Evolutionary conservation across 2,329 filamentous ascomycete species (phyloP), one percentile per base, ranked within the genome.

Genomic region (Ascocoryne sarcoides): DNA sequence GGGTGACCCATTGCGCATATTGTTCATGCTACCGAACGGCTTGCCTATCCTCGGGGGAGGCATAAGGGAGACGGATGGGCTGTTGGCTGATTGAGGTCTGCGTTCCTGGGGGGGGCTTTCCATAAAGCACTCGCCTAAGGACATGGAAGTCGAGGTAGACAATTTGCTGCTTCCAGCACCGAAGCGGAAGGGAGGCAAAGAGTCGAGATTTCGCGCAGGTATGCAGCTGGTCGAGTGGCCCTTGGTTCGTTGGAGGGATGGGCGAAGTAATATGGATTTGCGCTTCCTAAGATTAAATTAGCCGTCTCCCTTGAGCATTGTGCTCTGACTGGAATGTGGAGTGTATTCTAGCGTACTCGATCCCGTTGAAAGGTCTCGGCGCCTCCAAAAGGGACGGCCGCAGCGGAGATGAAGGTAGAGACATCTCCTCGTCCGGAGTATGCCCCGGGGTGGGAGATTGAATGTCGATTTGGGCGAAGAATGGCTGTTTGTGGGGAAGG

Each of bases 401-500:
- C 12, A 12, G 12, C 32, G 67, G 62, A 29, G 77, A 76, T 32
- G 76, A 79, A 47, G 76, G 73, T 48, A 76, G 61, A 60, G 72
- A 65, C 61, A 71, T 71, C 8, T 31, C 18, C 31, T 52, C 53
- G 42, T 56, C 54, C 19, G 46, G 44, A 5, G 50, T 71, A 20
- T 60, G 54, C 32, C 74, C 71, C 7, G 82, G 82, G 2, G 82
- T 83, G 2, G 87, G 85, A 20, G 85, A 89, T 20, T 77, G 73
- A 39, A 86, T 63, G 49, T 82, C 79, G 47, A 84, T 69, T 51
- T 82, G 72, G 20, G 70, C 62, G 64, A 71, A 64, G 56, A 78
- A 88, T 10, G 83, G 73, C 20, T 74, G 69, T 68, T 95, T 95
- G 68, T 95, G 87, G 45, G 88, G 89, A 30, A 96, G 66, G 29